Percentiles rank a stretch among this genome's conserved stretches.
These are phyloP conservation scores for Picea glauca DNA, from an alignment of 75 land plant species.

Conservation along the genomic window DNA sequence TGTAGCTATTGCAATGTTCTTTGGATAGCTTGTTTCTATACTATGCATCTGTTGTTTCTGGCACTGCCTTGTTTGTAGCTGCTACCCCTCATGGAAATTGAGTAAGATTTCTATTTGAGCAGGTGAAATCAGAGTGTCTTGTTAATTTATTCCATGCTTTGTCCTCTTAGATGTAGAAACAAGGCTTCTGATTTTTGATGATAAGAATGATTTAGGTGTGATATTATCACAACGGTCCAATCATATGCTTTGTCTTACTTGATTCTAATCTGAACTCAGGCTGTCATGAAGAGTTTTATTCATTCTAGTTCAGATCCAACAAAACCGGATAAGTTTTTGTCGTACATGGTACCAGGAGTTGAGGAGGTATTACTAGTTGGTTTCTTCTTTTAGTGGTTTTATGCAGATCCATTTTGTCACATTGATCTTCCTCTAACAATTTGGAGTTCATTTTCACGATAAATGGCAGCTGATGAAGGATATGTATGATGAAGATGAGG, in stretches of 20 bases:
- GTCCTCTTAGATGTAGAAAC: neutral
- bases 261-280: constrained; percentile 39
- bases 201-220: neutral
- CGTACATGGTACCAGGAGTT: constrained; percentile 89
- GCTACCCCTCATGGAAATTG: neutral
- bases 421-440: neutral
- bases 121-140: neutral
- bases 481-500: constrained; percentile 63
- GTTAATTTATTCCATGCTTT: neutral
- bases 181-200: neutral
- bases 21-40: neutral
- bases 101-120: neutral
- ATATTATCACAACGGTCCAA: neutral
- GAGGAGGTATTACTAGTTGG: constrained; percentile 60
- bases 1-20: neutral
- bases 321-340: constrained; percentile 77
- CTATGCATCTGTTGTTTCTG: neutral
- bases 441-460: constrained; percentile 1
- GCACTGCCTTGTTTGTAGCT: neutral
- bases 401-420: neutral
- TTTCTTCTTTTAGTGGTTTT: neutral
- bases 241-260: neutral
- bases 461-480: constrained; percentile 66
- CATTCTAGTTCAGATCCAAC: constrained; percentile 49
- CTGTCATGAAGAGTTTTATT: constrained; percentile 82